Evolutionary conservation across 2,329 filamentous ascomycete genomes (phyloP).

Genomic region (Alternaria brassicae): DNA sequence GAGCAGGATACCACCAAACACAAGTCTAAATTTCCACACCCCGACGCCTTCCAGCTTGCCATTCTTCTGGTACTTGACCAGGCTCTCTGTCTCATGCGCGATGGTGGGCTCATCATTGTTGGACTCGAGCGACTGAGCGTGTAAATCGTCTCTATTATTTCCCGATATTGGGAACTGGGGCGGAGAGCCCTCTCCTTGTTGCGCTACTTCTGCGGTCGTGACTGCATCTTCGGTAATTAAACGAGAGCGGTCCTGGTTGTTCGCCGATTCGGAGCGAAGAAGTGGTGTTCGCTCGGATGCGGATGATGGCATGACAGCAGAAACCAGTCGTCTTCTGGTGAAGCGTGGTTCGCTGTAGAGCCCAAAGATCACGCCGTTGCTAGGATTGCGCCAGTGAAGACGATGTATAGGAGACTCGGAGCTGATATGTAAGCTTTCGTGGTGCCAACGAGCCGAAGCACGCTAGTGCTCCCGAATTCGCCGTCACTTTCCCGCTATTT

Average conservation of each 20-base stretch:
- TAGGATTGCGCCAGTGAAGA: background rate
- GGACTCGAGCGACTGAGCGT: constrained; percentile 35
- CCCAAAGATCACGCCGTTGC: background rate
- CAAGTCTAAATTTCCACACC: constrained; percentile 44
- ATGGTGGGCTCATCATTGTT: constrained; percentile 30
- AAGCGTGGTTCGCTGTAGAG: background rate
- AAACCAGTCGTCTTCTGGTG: background rate
- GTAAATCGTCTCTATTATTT: constrained; percentile 33
- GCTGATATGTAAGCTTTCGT: constrained; percentile 7
- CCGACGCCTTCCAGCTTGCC: constrained; percentile 44
- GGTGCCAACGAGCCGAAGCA: constrained; percentile 9
- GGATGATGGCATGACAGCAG: constrained; percentile 20
- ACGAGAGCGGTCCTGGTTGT: constrained; percentile 23
- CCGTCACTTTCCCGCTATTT: constrained; percentile 16
- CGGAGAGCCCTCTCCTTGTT: constrained; percentile 33
- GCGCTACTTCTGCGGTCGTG: constrained; percentile 29
- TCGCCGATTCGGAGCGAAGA: constrained; percentile 27
- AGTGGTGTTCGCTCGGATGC: constrained; percentile 46
- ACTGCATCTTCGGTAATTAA: constrained; percentile 32
- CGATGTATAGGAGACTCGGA: background rate
- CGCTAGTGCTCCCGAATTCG: constrained; percentile 26
- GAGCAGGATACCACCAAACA: constrained; percentile 48
- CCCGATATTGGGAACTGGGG: constrained; percentile 30
- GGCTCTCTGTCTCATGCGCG: constrained; percentile 28
- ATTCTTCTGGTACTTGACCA: constrained; percentile 39